A percentile compares a stretch with the other conserved stretches of the same genome.
Evolutionary conservation across 1,284 basidiomycete genomes (phyloP).

Genomic region (Xerocomus amazonicus): DNA sequence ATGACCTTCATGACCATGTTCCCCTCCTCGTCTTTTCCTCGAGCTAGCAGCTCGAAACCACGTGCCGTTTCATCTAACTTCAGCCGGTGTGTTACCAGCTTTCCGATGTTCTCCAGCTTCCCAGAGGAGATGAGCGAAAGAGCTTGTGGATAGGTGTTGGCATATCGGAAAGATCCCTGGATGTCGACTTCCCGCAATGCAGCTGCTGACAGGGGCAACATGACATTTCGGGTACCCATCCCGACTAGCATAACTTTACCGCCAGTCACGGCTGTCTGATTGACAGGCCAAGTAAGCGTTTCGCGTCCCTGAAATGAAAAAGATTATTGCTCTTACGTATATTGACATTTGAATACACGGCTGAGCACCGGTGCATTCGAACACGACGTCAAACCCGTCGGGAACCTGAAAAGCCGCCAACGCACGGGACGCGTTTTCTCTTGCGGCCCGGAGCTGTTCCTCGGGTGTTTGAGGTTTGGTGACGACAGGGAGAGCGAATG

Average conservation of each 20-base stretch:
- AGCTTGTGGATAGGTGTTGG: slow-evolving; percentile 85
- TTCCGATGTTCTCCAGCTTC: slow-evolving; percentile 60
- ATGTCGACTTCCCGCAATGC: slow-evolving; percentile 91
- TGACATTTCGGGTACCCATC: slow-evolving; percentile 86
- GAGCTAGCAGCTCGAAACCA: slow-evolving; percentile 78
- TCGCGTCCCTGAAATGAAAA: slow-evolving; percentile 10
- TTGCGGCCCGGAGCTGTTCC: slow-evolving; percentile 66
- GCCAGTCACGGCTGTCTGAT: slow-evolving; percentile 74
- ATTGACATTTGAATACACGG: slow-evolving; percentile 85
- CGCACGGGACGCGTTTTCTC: slow-evolving; percentile 52
- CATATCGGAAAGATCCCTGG: slow-evolving; percentile 86
- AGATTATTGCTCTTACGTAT: slow-evolving; percentile 52
- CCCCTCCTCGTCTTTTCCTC: slow-evolving; percentile 74
- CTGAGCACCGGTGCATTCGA: slow-evolving; percentile 95
- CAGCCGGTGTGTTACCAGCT: slow-evolving; percentile 82
- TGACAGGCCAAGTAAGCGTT: slow-evolving; percentile 14
- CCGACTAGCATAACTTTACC: slow-evolving; percentile 91
- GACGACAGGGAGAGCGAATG: slow-evolving; percentile 58
- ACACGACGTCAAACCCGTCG: slow-evolving; percentile 88
- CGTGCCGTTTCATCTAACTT: slow-evolving; percentile 58
- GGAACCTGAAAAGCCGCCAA: slow-evolving; percentile 57
- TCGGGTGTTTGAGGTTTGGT: slow-evolving; percentile 51
- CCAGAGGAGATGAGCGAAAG: slow-evolving; percentile 71
- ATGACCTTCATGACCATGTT: slow-evolving; percentile 85
- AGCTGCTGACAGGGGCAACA: slow-evolving; percentile 80